Percentiles rank a stretch among this genome's conserved stretches.
These are phyloP conservation scores for Barnettozyma siamensis DNA, from an alignment of 805 yeast species.

Conservation along the genomic window DNA sequence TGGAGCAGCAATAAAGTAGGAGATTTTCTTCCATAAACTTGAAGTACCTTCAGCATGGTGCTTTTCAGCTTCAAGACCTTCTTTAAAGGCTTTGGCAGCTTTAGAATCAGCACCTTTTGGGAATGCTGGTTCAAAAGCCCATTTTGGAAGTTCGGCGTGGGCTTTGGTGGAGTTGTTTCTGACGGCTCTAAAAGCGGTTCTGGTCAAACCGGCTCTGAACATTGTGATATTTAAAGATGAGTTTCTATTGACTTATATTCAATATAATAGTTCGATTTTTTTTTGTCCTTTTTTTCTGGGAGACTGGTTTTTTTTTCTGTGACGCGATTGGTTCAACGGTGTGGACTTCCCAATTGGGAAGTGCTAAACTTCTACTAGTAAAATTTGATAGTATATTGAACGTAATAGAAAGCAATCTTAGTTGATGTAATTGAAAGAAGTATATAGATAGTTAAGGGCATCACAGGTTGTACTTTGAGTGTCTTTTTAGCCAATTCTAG, in stretches of 20 bases:
- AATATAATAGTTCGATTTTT: slow-evolving; percentile 11
- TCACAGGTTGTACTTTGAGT: no score
- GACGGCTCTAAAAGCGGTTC: slow-evolving; percentile 15
- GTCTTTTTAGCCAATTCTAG: no score
- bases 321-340: slow-evolving; percentile 14
- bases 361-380: background rate
- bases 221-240: slow-evolving; percentile 19
- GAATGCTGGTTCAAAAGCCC: slow-evolving; percentile 44
- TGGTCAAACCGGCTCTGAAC: slow-evolving; percentile 38
- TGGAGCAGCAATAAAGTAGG: slow-evolving; percentile 77
- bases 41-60: slow-evolving; percentile 80
- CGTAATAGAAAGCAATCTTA: no score
- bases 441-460: no score
- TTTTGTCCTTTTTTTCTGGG: slow-evolving; percentile 4
- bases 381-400: no score
- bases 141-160: slow-evolving; percentile 30
- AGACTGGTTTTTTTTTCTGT: background rate
- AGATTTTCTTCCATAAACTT: slow-evolving; percentile 78
- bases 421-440: no score
- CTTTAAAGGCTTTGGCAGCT: slow-evolving; percentile 60
- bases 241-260: no score
- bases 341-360: slow-evolving; percentile 19
- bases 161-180: slow-evolving; percentile 20
- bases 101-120: slow-evolving; percentile 30
- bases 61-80: slow-evolving; percentile 54